Evolutionary conservation across 768 basidiomycete genomes (phyloP).

Genomic region (Agaricus sinodeliciosus): DNA sequence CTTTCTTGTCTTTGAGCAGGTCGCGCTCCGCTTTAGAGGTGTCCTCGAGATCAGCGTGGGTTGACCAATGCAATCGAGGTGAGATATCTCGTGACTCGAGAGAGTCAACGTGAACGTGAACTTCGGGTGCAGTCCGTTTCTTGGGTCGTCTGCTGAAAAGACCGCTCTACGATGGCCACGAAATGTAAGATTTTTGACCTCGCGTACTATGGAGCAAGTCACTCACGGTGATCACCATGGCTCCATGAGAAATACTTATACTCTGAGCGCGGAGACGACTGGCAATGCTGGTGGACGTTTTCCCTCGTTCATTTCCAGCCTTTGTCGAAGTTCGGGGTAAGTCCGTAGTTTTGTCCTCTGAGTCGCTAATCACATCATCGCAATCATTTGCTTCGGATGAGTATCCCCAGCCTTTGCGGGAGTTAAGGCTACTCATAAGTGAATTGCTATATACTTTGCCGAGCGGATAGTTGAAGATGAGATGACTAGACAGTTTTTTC

Average conservation of each 20-base stretch:
- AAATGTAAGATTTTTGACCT: not conserved
- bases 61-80: not conserved
- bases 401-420: slow-evolving; percentile 24
- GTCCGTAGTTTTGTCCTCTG: not conserved
- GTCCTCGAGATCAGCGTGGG: not conserved
- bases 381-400: not conserved
- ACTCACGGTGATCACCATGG: not conserved
- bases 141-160: not conserved
- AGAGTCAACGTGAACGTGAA: slow-evolving; percentile 19
- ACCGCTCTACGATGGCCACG: not conserved
- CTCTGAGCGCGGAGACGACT: not conserved
- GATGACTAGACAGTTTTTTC: slow-evolving; percentile 20
- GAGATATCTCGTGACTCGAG: slow-evolving; percentile 12
- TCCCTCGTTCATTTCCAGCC: not conserved
- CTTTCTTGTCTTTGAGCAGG: not conserved
- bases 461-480: slow-evolving; percentile 31
- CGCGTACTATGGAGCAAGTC: not conserved
- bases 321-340: not conserved
- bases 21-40: not conserved
- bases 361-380: slow-evolving; percentile 1
- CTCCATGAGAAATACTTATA: not conserved
- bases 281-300: not conserved
- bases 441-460: slow-evolving; percentile 36
- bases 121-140: slow-evolving; percentile 9
- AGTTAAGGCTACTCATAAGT: slow-evolving; percentile 32